phyloP scores from a whole-genome alignment of 345 rosid species.

The Lepidium aucheri region DNA sequence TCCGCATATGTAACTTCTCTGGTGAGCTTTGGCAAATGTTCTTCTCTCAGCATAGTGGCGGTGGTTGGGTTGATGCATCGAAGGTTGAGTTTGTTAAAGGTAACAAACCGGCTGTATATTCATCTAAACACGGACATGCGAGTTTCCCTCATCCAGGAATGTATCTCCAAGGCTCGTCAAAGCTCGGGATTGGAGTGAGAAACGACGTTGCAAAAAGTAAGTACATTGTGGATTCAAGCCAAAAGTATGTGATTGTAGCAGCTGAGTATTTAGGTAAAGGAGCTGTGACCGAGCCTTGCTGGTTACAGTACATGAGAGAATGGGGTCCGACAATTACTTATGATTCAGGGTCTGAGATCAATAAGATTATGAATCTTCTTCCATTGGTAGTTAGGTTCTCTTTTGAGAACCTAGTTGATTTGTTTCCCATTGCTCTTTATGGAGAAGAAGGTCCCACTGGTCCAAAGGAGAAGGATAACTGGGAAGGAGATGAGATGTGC shows the following conservation, averaged over 20 bases:
- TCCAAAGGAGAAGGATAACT: conserved; percentile 85
- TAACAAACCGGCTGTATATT: conserved; percentile 61
- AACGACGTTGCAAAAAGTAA: conserved; percentile 63
- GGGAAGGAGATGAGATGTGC: conserved; percentile 76
- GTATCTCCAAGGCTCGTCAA: conserved; percentile 72
- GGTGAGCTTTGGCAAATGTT: conserved; percentile 76
- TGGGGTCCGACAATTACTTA: conserved; percentile 87
- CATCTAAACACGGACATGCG: conserved; percentile 82
- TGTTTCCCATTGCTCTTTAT: conserved; percentile 80
- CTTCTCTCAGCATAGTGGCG: conserved; percentile 90
- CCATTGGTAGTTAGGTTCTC: conserved; percentile 72
- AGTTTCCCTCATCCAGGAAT: conserved; percentile 80
- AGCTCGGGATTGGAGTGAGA: conserved; percentile 67
- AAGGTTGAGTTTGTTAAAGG: conserved; percentile 51
- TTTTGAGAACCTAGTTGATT: conserved; percentile 59
- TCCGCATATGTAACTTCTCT: conserved; percentile 70
- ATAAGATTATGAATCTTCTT: conserved; percentile 56
- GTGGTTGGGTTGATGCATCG: conserved; percentile 64
- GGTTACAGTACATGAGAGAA: conserved; percentile 92
- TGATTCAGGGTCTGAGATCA: conserved; percentile 68
- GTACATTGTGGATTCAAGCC: conserved; percentile 55
- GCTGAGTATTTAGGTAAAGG: conserved; percentile 71
- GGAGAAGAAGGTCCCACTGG: conserved; percentile 99
- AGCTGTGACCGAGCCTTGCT: conserved; percentile 55
- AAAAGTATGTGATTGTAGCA: conserved; percentile 55